Percentiles rank a stretch among this genome's conserved stretches.
These are phyloP conservation scores for Trypanosoma melophagium DNA, from an alignment of 208 protist species.

Conservation along the genomic window DNA sequence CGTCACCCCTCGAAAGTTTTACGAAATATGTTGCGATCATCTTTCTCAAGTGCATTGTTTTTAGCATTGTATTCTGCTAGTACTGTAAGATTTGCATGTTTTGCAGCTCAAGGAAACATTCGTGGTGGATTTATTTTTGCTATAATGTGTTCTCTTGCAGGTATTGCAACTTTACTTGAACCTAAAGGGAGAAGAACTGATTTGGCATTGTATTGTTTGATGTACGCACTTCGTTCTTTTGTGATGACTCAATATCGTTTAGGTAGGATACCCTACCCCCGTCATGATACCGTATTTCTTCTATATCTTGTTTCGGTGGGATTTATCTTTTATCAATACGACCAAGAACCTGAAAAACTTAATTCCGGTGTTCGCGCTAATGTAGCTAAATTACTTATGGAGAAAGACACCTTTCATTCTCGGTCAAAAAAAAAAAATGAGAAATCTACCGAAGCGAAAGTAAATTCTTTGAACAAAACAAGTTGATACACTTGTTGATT, in stretches of 20 bases:
- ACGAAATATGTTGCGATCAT: constrained; percentile 42
- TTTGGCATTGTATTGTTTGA: constrained; percentile 82
- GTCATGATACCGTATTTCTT: constrained; percentile 61
- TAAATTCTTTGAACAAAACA: constrained; percentile 3
- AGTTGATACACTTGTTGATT: not conserved
- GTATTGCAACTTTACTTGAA: constrained; percentile 75
- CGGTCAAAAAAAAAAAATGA: not conserved
- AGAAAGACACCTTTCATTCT: constrained; percentile 25
- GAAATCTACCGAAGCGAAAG: not conserved
- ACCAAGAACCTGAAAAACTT: constrained; percentile 67
- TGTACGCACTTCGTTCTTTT: constrained; percentile 78
- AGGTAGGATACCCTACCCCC: constrained; percentile 72
- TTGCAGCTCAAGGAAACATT: constrained; percentile 56
- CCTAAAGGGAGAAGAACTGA: constrained; percentile 81
- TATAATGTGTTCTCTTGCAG: constrained; percentile 48
- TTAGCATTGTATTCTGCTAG: constrained; percentile 73
- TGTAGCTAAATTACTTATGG: constrained; percentile 54
- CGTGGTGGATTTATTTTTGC: constrained; percentile 47
- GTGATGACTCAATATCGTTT: constrained; percentile 71
- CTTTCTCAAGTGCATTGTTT: constrained; percentile 72
- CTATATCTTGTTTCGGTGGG: constrained; percentile 74
- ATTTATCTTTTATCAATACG: constrained; percentile 81
- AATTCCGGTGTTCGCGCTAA: constrained; percentile 52
- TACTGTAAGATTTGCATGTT: constrained; percentile 61
- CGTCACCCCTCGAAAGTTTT: constrained; percentile 47